These are phyloP conservation scores for Andrographis paniculata DNA, from an alignment of 305 asterid species.

Conservation along the genomic window DNA sequence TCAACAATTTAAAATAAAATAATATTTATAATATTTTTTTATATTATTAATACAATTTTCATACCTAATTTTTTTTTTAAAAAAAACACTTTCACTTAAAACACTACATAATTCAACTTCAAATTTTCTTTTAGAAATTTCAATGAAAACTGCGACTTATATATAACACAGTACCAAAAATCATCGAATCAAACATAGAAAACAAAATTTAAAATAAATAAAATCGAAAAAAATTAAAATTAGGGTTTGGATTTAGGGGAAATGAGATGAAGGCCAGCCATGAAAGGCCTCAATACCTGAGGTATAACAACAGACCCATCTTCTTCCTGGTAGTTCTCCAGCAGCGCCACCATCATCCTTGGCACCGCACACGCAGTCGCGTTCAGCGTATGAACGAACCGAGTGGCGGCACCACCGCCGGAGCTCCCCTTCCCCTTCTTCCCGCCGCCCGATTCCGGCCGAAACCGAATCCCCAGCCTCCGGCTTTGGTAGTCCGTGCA, in stretches of 20 bases:
- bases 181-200: neutral
- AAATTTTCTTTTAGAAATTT: too few species aligned
- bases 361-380: constrained; percentile 99
- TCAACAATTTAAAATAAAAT: too few species aligned
- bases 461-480: constrained; percentile 76
- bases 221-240: neutral
- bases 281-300: constrained; percentile 69
- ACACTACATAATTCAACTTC: too few species aligned
- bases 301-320: constrained; percentile 82
- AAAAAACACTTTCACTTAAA: too few species aligned
- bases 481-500: constrained; percentile 97
- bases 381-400: constrained; percentile 84
- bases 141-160: too few species aligned
- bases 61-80: too few species aligned
- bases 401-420: constrained; percentile 50
- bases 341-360: constrained; percentile 82
- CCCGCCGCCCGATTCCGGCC: constrained; percentile 50
- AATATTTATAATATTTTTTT: too few species aligned
- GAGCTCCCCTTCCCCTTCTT: constrained; percentile 60
- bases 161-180: neutral
- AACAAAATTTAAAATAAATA: neutral
- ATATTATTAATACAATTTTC: too few species aligned
- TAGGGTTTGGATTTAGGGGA: constrained; percentile 27
- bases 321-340: constrained; percentile 92
- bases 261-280: constrained; percentile 69